phyloP scores from a whole-genome alignment of 441 rosid species.

The Daphne laureola region DNA sequence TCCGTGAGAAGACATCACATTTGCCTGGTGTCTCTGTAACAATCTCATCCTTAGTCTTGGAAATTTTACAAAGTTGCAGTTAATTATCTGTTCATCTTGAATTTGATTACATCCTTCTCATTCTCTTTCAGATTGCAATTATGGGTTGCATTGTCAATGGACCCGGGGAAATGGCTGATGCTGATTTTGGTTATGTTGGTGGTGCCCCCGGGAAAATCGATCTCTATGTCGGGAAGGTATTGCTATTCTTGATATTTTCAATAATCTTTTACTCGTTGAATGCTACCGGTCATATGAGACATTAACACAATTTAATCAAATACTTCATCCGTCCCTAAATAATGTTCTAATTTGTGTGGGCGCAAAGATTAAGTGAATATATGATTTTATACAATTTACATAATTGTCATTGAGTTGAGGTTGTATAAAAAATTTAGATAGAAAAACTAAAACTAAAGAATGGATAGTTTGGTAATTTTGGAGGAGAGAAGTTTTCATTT shows the following conservation, averaged over 20 bases:
- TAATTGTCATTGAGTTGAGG: too few species aligned
- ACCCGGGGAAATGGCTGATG: conserved; percentile 99
- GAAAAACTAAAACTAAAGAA: too few species aligned
- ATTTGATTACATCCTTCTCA: not conserved
- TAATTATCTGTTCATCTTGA: not conserved
- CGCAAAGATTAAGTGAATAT: too few species aligned
- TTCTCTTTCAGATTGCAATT: conserved; percentile 62
- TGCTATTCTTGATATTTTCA: conserved; percentile 4
- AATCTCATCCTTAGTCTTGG: conserved; percentile 6
- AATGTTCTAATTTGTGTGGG: too few species aligned
- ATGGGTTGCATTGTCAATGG: conserved; percentile 99
- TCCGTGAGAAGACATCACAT: conserved; percentile 83
- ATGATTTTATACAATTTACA: too few species aligned
- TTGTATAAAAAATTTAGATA: too few species aligned
- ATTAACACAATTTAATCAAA: too few species aligned
- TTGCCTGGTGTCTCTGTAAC: conserved; percentile 95
- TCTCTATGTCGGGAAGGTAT: conserved; percentile 91
- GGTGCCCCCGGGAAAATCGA: conserved; percentile 96
- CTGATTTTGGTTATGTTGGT: conserved; percentile 94
- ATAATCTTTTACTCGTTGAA: not conserved
- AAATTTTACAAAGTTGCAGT: conserved; percentile 1
- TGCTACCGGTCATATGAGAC: too few species aligned
- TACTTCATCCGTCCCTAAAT: too few species aligned
- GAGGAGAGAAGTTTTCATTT: too few species aligned
- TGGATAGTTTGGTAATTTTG: too few species aligned